Evolutionary conservation across 805 yeast genomes (phyloP).

Genomic region (Zygosaccharomyces lentus): DNA sequence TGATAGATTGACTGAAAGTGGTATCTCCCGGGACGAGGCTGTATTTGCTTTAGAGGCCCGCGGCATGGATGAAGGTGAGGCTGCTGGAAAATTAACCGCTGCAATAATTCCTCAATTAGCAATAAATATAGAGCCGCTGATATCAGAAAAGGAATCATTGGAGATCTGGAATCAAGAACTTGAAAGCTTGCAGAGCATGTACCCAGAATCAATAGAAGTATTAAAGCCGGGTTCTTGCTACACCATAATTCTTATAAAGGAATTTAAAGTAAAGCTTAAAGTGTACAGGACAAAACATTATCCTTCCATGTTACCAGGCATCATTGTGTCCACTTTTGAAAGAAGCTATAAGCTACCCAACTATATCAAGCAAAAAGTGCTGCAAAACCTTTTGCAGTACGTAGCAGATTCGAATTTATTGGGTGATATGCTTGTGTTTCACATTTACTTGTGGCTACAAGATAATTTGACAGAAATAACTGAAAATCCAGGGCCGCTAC

Average conservation of each 20-base stretch:
- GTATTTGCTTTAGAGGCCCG: conserved; percentile 43
- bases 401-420: conserved; percentile 42
- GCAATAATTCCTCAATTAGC: conserved; percentile 26
- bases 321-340: conserved; percentile 46
- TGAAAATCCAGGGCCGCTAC: conserved; percentile 70
- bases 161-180: conserved; percentile 72
- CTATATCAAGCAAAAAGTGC: conserved; percentile 59
- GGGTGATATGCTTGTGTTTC: conserved; percentile 68
- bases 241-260: conserved; percentile 35
- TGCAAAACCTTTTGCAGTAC: conserved; percentile 44
- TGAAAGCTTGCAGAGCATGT: conserved; percentile 61
- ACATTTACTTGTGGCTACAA: conserved; percentile 75
- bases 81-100: conserved; percentile 50
- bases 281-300: conserved; percentile 50
- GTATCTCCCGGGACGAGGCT: conserved; percentile 65
- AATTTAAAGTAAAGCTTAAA: conserved; percentile 31
- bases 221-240: conserved; percentile 29
- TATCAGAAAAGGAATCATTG: conserved; percentile 31
- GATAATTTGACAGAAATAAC: conserved; percentile 54
- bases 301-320: conserved; percentile 68
- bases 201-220: conserved; percentile 41
- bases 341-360: conserved; percentile 54
- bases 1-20: conserved; percentile 57
- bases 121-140: conserved; percentile 10
- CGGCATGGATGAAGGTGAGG: conserved; percentile 43